Evolutionary conservation across 495 filamentous ascomycete species (phyloP).

Genomic region (Penicillium tannophilum): DNA sequence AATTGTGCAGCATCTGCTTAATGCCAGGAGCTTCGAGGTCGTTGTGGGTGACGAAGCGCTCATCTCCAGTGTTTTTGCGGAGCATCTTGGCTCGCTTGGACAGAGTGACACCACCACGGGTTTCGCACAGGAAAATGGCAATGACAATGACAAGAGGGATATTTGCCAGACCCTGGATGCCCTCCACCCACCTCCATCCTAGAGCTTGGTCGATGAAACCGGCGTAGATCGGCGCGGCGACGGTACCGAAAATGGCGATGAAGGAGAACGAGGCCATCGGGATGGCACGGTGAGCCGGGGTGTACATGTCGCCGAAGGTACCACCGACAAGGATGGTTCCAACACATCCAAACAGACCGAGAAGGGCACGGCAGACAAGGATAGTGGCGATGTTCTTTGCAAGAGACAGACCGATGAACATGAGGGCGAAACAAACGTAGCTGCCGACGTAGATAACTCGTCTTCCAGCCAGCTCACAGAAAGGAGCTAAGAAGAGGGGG

Average conservation of each 20-base stretch:
- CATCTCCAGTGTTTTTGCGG: conserved; percentile 60
- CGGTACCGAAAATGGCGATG: conserved; percentile 73
- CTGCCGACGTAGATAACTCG: conserved; percentile 42
- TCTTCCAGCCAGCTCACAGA: conserved; percentile 47
- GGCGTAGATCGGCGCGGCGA: conserved; percentile 69
- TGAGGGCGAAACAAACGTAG: conserved; percentile 41
- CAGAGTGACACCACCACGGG: conserved; percentile 62
- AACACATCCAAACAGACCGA: conserved; percentile 75
- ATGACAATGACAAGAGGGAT: conserved; percentile 57
- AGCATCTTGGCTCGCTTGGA: conserved; percentile 59
- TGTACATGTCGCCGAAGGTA: conserved; percentile 74
- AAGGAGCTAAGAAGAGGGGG: conserved; percentile 48
- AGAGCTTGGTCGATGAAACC: conserved; percentile 68
- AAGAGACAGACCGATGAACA: conserved; percentile 46
- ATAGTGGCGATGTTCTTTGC: conserved; percentile 69
- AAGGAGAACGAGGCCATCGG: conserved; percentile 80
- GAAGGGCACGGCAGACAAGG: conserved; percentile 66
- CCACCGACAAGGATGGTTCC: conserved; percentile 80
- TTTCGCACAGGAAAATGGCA: conserved; percentile 64
- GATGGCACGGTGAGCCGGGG: conserved; percentile 70
- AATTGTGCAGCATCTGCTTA: conserved; percentile 43
- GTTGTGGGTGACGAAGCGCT: conserved; percentile 67
- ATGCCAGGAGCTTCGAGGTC: conserved; percentile 49
- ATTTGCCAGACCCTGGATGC: conserved; percentile 74
- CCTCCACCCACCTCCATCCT: conserved; percentile 83